Conservation (phyloP, 208 protist genomes). For the Leishmania arabica region DNA sequence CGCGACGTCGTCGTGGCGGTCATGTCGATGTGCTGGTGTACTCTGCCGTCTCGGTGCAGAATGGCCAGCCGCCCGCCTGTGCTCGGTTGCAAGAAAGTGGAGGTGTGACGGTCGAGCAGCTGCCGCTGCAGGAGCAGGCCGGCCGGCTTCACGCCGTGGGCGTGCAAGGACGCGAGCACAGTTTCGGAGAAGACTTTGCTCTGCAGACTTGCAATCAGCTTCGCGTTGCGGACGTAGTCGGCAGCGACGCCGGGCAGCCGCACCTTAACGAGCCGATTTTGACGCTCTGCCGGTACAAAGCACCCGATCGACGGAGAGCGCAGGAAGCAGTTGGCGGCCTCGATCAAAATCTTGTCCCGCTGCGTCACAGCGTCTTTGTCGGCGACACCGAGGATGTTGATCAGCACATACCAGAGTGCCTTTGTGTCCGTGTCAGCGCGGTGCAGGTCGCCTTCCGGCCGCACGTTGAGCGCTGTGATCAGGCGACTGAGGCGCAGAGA, state of each 20-base stretch:
- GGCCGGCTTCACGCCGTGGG: constrained; percentile 49
- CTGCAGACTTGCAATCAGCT: constrained; percentile 37
- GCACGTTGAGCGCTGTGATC: constrained; percentile 67
- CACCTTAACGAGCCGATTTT: constrained; percentile 38
- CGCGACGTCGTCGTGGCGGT: constrained; percentile 80
- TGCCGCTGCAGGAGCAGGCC: constrained; percentile 69
- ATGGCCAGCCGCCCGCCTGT: constrained; percentile 45
- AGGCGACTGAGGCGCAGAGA: constrained; percentile 71
- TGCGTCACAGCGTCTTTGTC: constrained; percentile 42
- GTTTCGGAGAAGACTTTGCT: constrained; percentile 50
- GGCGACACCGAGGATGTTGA: constrained; percentile 48
- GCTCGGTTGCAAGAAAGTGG: constrained; percentile 50
- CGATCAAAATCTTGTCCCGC: constrained; percentile 47
- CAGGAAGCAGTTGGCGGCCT: constrained; percentile 61
- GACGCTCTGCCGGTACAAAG: constrained; percentile 62
- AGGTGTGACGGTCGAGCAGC: constrained; percentile 55
- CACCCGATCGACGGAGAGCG: constrained; percentile 60
- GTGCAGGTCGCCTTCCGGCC: constrained; percentile 71
- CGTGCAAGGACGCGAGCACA: constrained; percentile 50
- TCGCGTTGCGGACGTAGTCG: constrained; percentile 39
- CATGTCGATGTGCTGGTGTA: constrained; percentile 87
- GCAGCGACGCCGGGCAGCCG: constrained; percentile 66
- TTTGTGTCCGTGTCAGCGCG: constrained; percentile 85
- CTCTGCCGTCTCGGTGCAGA: constrained; percentile 64
- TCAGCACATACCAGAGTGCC: constrained; percentile 85